Evolutionary conservation across 352 stramenopile genomes (phyloP).

Genomic region (Pythium brassicae): DNA sequence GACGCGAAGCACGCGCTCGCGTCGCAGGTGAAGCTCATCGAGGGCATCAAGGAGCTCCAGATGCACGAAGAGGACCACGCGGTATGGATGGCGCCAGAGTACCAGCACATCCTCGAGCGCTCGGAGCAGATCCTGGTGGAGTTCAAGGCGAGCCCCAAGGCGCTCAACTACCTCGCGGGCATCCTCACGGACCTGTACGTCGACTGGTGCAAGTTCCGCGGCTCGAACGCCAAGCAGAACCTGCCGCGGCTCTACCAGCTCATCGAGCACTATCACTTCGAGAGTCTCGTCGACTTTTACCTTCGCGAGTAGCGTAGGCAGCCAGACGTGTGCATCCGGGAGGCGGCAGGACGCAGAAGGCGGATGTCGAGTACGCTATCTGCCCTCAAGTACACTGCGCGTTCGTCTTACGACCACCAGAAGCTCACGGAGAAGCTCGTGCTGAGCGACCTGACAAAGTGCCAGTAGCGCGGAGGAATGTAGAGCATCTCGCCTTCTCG

Average conservation of each 20-base stretch:
- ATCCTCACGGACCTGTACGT: conserved; percentile 85
- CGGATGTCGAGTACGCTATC: no score
- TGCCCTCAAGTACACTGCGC: no score
- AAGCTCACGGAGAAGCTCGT: conserved; percentile 84
- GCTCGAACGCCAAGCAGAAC: conserved; percentile 72
- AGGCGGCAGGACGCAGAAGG: no score
- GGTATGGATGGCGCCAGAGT: conserved; percentile 78
- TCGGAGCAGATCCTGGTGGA: conserved; percentile 64
- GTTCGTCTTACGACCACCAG: conserved; percentile 43
- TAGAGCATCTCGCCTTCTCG: conserved; percentile 80
- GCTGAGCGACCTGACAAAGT: conserved; percentile 79
- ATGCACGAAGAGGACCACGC: conserved; percentile 73
- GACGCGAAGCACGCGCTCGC: conserved; percentile 67
- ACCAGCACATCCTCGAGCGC: conserved; percentile 66
- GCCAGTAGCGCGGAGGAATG: conserved; percentile 86
- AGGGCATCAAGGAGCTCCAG: conserved; percentile 80
- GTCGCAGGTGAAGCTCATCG: conserved; percentile 77
- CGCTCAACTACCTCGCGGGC: conserved; percentile 74
- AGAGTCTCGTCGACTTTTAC: conserved; percentile 77
- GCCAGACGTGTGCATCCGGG: no score
- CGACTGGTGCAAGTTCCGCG: conserved; percentile 81
- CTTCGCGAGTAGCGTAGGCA: conserved; percentile 46
- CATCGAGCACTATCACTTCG: conserved; percentile 80
- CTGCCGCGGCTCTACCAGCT: conserved; percentile 65
- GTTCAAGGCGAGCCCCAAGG: conserved; percentile 64